Evolutionary conservation across 2,329 filamentous ascomycete species (phyloP).

Genomic region (Golovinomyces cichoracearum): DNA sequence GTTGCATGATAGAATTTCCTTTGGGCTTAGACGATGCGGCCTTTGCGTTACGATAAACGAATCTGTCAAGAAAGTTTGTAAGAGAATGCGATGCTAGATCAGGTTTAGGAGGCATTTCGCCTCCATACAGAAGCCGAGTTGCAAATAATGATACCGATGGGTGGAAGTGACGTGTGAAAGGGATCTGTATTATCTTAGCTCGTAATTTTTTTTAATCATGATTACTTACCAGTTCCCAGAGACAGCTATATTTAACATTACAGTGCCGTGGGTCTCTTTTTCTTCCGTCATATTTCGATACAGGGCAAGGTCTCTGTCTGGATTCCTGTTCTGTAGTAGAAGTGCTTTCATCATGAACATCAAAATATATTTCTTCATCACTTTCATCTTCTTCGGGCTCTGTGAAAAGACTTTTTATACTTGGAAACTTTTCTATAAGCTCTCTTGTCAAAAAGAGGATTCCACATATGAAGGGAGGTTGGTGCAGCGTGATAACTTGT

Average conservation of each 20-base stretch:
- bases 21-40: slow-evolving; percentile 32
- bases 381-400: slow-evolving; percentile 56
- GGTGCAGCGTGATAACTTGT: slow-evolving; percentile 66
- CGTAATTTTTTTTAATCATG: background rate
- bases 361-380: slow-evolving; percentile 21
- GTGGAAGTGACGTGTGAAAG: slow-evolving; percentile 63
- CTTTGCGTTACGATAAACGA: slow-evolving; percentile 92
- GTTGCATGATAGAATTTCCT: slow-evolving; percentile 90
- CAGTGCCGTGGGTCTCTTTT: slow-evolving; percentile 82
- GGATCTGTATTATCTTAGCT: slow-evolving; percentile 19
- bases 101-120: slow-evolving; percentile 58
- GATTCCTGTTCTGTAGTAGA: slow-evolving; percentile 28
- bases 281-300: slow-evolving; percentile 44
- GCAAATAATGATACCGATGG: slow-evolving; percentile 78
- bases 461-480: slow-evolving; percentile 77
- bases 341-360: slow-evolving; percentile 19
- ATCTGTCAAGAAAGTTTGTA: slow-evolving; percentile 89
- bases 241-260: slow-evolving; percentile 73
- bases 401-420: slow-evolving; percentile 50
- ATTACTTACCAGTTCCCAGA: slow-evolving; percentile 59
- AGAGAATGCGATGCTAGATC: slow-evolving; percentile 75
- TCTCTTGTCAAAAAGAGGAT: slow-evolving; percentile 75
- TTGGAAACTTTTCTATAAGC: slow-evolving; percentile 52
- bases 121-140: slow-evolving; percentile 38
- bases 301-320: background rate